Evolutionary conservation across 805 yeast species (phyloP).

Genomic region (Candida mattraensis): DNA sequence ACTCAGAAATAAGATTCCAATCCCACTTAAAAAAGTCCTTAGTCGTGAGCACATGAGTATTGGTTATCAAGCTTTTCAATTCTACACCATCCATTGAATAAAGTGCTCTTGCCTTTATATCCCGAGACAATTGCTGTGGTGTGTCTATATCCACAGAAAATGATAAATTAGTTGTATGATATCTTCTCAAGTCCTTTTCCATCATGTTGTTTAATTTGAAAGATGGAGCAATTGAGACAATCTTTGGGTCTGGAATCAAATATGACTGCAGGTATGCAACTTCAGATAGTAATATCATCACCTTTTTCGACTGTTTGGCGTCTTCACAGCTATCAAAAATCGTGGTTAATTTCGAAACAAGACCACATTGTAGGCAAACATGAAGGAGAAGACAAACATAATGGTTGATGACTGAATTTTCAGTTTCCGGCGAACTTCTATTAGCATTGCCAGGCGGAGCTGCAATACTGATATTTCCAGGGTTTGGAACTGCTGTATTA

Average conservation of each 20-base stretch:
- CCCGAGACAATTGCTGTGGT: constrained; percentile 28
- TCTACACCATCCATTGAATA: constrained; percentile 56
- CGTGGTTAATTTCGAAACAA: constrained; percentile 47
- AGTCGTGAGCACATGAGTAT: constrained; percentile 71
- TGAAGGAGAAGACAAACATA: constrained; percentile 61
- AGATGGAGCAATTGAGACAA: constrained; percentile 26
- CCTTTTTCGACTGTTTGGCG: constrained; percentile 51
- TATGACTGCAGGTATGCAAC: constrained; percentile 53
- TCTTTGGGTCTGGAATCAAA: constrained; percentile 51
- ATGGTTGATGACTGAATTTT: constrained; percentile 53
- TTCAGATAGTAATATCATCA: constrained; percentile 64
- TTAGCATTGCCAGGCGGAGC: constrained; percentile 14
- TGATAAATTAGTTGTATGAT: constrained; percentile 16
- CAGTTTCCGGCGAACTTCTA: constrained; percentile 37
- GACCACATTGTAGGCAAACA: constrained; percentile 54
- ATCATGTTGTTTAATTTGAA: constrained; percentile 29
- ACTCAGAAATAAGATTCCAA: constrained; percentile 69
- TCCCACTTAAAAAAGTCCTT: constrained; percentile 86
- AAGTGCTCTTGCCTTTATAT: constrained; percentile 13
- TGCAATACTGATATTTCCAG: constrained; percentile 14
- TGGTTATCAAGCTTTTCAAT: constrained; percentile 62
- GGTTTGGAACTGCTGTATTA: too few species aligned
- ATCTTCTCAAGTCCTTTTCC: constrained; percentile 29
- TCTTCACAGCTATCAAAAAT: constrained; percentile 41
- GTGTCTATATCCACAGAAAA: constrained; percentile 13